Evolutionary conservation across 495 filamentous ascomycete genomes (phyloP), one percentile per base, ranked within the genome.

Genomic region (Trypethelium eluteriae): DNA sequence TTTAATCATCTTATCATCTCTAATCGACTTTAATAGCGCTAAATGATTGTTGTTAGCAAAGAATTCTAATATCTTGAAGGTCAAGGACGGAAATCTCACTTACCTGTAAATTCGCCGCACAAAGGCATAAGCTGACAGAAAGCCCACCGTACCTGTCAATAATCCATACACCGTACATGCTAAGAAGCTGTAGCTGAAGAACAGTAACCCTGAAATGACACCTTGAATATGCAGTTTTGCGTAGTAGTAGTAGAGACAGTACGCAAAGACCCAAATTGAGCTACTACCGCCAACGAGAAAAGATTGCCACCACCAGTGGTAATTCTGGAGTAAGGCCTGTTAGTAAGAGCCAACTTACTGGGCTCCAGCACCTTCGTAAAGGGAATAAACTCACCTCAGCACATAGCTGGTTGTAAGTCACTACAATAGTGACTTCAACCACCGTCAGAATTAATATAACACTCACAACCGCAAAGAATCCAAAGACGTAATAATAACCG

Each of bases 231-330:
- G 88, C 41, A 97, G 81, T 76, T 88, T 90, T 72, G 85, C 86
- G 70, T 85, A 83, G 78, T 91, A 96, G 78, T 95, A 97, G 86
- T 89, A 96, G 56, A 88, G 79, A 72, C 89, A 90, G 76, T 96
- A 96, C 47, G 84, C 71, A 74, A 93, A 95, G 47, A 97, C 86
- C 92, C 92, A 97, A 68, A 91, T 76, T 2, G 88, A 85, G 69
- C 86, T 89, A 70, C 88, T 87, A 63, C 88, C 88, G 50, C 93
- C 93, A 16, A 93, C 84, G 46, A 92, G 76, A 79, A 97, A 94
- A 69, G 88, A 91, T 73, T 91, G 89, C 92, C 92, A 96, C 91
- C 90, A 95, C 93, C 93, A 97, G 74, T 94, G 83, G 76, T 96
- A 91, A 74, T 96, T 93, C 86, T 92, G 65, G 59, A 10, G 25